These are phyloP conservation scores for Serendipita indica DNA, from an alignment of 768 basidiomycete genomes.

Conservation along the genomic window DNA sequence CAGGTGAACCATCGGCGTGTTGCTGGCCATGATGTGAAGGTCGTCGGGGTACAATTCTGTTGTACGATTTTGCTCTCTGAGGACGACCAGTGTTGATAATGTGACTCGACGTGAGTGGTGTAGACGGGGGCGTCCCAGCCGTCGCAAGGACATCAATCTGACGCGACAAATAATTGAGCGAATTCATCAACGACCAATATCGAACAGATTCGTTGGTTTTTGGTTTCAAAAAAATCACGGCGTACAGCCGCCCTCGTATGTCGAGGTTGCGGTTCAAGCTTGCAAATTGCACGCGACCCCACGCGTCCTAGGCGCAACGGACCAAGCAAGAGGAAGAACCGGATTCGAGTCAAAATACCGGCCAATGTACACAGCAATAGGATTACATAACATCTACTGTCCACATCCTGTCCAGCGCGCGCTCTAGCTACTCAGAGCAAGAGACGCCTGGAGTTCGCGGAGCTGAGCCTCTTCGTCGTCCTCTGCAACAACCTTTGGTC, in stretches of 20 bases:
- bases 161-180: conserved; percentile 63
- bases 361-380: not conserved
- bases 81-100: conserved; percentile 8
- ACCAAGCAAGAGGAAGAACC: not conserved
- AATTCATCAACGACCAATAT: conserved; percentile 44
- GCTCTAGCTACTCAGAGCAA: conserved; percentile 48
- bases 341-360: not conserved
- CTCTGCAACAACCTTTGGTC: conserved; percentile 36
- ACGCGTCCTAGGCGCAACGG: not conserved
- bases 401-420: not conserved
- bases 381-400: not conserved
- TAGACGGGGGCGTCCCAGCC: conserved; percentile 35
- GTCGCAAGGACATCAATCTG: conserved; percentile 60
- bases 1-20: conserved; percentile 14
- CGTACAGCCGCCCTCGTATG: conserved; percentile 3
- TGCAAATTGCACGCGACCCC: not conserved
- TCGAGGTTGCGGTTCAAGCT: not conserved
- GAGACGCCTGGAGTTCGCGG: conserved; percentile 69
- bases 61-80: conserved; percentile 9
- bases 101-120: conserved; percentile 30
- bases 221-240: not conserved
- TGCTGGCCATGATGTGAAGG: conserved; percentile 9
- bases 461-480: conserved; percentile 89
- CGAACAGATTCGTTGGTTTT: not conserved
- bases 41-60: not conserved